Base-by-base conservation (phyloP, 306 rosid genomes). In the Amphicarpaea edgeworthii region DNA sequence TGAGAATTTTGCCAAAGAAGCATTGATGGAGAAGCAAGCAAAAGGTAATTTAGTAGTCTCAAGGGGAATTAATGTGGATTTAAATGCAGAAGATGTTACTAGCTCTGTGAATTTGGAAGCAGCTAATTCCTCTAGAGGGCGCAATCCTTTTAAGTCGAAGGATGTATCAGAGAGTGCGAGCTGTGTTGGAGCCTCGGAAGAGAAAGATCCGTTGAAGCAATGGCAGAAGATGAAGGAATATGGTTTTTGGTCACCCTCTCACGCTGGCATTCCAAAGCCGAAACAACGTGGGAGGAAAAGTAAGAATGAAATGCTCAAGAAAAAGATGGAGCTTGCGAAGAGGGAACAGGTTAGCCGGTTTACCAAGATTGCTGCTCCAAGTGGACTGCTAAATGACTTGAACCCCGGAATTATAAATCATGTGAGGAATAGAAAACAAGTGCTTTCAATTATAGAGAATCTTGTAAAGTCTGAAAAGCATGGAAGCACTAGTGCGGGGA, bases 381-480 rank as follows among this genome's bases (percentile, higher is more conserved):
- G 97, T 89, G 99, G 99, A 72, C 85, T 96, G 79, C 87, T 96
- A 67, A 90, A 83, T 79, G 98, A 86, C n/a, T 82, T 96, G 81
- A 96, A 96, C 84, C 99, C 99, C 5, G 97, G 98, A 82, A 96
- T 96, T 62, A 96, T 96, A 76, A 96, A 96, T 85, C 99, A 96
- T 80, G 99, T 96, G 53, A 88, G 99, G 84, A 96, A 96, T 71
- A 87, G 87, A 69, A 96, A 92, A 69, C 98, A 96, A 79, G 99
- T 96, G 21, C 99, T 87, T 81, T 88, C 98, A 28, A 96, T 96
- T 65, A 90, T 96, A 69, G 91, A 96, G 86, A 87, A 93, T 47
- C 90, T 96, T 71, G 98, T 96, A 63, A 91, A 75, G 75, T 91
- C 97, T 67, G 97, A 90, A 79, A 84, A 78, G 45, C 83, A 79